Evolutionary conservation across 2,329 filamentous ascomycete species (phyloP), one percentile per base, ranked within the genome.

Genomic region (Aspergillus sp.): DNA sequence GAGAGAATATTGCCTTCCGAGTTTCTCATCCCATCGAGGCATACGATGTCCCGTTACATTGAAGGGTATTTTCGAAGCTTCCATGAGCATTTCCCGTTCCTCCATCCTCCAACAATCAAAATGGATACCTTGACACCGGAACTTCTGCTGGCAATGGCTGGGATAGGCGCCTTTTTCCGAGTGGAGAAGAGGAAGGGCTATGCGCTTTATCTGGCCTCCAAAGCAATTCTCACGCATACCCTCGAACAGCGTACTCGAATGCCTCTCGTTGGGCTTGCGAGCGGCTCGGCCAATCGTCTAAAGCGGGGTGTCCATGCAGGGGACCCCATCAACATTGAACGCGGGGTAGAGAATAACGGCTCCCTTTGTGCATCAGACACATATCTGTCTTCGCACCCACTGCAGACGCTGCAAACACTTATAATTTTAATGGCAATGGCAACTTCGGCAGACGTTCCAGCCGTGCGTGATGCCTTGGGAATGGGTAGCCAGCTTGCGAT

Each of bases 41-140:
- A 85, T 50, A 83, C 83, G 0, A 60, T 87, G 13, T 79, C 78
- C 4, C 69, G 84, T 13, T 87, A 86, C 49, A 64, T 87, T 27
- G 80, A 83, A 48, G 81, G 81, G 1, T 88, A 85, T 51, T 75
- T 85, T 39, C 76, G 73, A 44, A 82, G 83, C 0, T 85, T 87
- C 44, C 71, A 79, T 48, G 69, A 75, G 27, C 74, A 78, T 43
- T 66, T 78, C 31, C 76, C 76, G 0, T 77, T 87, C 46, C 64
- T 87, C 12, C 84, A 88, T 56, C 66, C 85, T 5, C 78, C 83
- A 0, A 86, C 82, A 0, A 69, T 86, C 38, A 71, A 72, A 1
- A 72, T 78, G 0, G 74, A 74, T 2, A 75, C 78, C 9, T 72
- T 79, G 9, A 78, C 80, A 0, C 75, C 82, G 0, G 84, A 86